Percentiles rank a stretch among this genome's conserved stretches.
These are phyloP conservation scores for Wickerhamomyces bisporus DNA, from an alignment of 805 yeast species.

Conservation along the genomic window DNA sequence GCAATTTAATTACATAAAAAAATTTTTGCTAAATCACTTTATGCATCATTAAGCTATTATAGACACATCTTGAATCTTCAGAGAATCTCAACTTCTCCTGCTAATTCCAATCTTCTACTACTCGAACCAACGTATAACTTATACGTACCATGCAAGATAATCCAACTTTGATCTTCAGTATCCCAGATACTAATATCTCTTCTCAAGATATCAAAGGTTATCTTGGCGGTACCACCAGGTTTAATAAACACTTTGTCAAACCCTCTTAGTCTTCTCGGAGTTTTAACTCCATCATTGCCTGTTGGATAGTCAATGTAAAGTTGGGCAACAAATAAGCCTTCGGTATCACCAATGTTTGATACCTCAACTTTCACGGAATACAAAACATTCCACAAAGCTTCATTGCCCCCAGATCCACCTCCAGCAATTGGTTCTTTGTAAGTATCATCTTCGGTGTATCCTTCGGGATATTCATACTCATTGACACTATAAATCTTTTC, in stretches of 20 bases:
- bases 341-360: constrained; percentile 41
- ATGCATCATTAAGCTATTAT: too few species aligned
- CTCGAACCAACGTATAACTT: constrained; percentile 46
- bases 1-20: too few species aligned
- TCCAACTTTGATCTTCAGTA: constrained; percentile 50
- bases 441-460: constrained; percentile 28
- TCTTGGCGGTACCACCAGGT: constrained; percentile 33
- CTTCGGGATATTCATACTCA: constrained; percentile 32
- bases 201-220: constrained; percentile 40
- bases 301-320: constrained; percentile 47
- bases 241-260: constrained; percentile 47
- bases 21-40: too few species aligned
- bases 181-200: constrained; percentile 58
- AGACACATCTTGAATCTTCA: too few species aligned
- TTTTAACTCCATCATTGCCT: constrained; percentile 31
- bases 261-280: constrained; percentile 52
- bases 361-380: constrained; percentile 41
- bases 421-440: constrained; percentile 28
- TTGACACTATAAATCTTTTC: constrained; percentile 25
- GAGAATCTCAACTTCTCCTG: constrained; percentile 32
- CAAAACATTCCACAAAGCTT: constrained; percentile 50
- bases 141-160: constrained; percentile 51
- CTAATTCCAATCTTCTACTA: constrained; percentile 40
- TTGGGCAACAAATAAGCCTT: constrained; percentile 48
- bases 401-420: constrained; percentile 58